Evolutionary conservation across 371 early-diverging fungal species (phyloP), one percentile per base, ranked within the genome.

Genomic region (Syncephalastrum sp.): DNA sequence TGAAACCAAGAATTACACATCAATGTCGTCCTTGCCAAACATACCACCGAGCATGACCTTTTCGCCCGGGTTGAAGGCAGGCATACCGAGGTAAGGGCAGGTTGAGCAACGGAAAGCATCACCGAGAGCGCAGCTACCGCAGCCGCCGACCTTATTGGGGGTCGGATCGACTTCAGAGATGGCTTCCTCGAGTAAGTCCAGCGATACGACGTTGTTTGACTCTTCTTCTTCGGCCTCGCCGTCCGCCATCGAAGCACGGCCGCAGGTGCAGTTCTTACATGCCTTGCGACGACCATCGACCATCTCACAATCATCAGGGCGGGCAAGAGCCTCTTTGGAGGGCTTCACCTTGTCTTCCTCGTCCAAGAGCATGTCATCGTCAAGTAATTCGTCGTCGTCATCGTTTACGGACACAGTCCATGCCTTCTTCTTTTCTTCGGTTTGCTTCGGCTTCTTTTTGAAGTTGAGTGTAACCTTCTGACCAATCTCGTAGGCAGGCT

Each of bases 51-150:
- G 77, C 17, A 83, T 79, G 46, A 99, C 90, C 72, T 95, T 92
- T 66, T 99, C 94, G 24, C 99, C 99, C 0, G 95, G 94, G 67
- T 93, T 86, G 80, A 99, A 99, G 1, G 99, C 93, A 24, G 99
- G 99, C 91, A 98, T 92, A 48, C 99, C 99, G 42, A 92, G 71
- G 61, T 96, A 99, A 24, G 99, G 99, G 70, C 99, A 99, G 24
- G 90, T 88, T 10, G 89, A 81, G 78, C 99, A 99, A 54, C 99
- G 87, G 84, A 99, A 99, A 8, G 99, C 99, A 83, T 99, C 99
- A 14, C 99, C 99, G 33, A 99, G 76, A 57, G 92, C 92, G 75
- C 99, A 99, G 84, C 90, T 85, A 33, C 86, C 84, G 67, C 84
- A 86, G 16, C 76, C 76, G 41, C 76, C 71, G 52, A 73, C 60